Conservation (phyloP, 768 basidiomycete species). For the Rhodocollybia butyracea region DNA sequence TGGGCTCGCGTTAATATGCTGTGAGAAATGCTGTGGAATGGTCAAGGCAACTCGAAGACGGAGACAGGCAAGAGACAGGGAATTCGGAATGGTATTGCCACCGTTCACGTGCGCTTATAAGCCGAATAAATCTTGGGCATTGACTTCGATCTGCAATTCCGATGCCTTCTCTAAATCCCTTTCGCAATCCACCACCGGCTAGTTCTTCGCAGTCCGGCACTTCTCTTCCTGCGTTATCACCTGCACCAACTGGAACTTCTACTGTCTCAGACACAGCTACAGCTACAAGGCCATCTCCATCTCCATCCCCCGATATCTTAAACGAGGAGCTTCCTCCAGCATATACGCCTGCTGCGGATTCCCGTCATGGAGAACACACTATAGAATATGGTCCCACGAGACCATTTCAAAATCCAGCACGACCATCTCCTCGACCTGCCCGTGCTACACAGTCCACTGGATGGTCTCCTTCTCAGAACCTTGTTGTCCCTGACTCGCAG, state of each 20-base stretch:
- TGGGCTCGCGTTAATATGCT: no score
- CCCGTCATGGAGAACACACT: constrained; percentile 54
- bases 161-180: constrained; percentile 1
- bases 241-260: background rate
- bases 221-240: background rate
- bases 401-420: constrained; percentile 51
- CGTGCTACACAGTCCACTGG: constrained; percentile 3
- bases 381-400: constrained; percentile 60
- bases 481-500: background rate
- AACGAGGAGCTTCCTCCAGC: constrained; percentile 48
- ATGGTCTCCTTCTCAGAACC: background rate
- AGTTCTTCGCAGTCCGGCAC: background rate
- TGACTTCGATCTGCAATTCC: background rate
- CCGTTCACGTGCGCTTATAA: no score
- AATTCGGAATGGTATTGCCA: no score
- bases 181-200: background rate
- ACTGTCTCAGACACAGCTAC: background rate
- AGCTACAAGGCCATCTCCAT: background rate
- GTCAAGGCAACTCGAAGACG: no score
- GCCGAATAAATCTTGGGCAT: no score
- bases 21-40: no score
- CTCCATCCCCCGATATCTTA: background rate
- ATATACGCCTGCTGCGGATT: constrained; percentile 58
- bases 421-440: constrained; percentile 13
- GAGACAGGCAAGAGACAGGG: no score